Conservation (phyloP, 257 asterid species). For the Phtheirospermum japonicum region DNA sequence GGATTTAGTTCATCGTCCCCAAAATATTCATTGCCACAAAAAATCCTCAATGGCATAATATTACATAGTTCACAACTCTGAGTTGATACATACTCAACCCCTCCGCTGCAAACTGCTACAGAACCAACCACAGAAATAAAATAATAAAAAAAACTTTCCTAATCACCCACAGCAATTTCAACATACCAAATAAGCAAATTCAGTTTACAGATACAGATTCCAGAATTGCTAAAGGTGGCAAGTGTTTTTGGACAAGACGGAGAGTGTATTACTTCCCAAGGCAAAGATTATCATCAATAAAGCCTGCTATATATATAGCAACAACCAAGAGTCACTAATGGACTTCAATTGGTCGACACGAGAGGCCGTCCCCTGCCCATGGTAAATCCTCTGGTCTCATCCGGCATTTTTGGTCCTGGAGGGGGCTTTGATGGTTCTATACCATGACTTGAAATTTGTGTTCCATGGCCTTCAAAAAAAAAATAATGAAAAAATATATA, state of each 20-base stretch:
- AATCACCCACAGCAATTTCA: background rate
- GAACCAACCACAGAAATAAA: background rate
- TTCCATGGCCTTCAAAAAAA: slow-evolving; percentile 55
- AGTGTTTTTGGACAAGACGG: too few relatives aligned
- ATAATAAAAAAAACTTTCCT: background rate
- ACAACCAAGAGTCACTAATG: slow-evolving; percentile 7
- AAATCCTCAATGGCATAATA: background rate
- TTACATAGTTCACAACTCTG: background rate
- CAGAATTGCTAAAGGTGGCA: background rate
- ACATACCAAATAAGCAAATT: background rate
- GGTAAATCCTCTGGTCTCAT: slow-evolving; percentile 86
- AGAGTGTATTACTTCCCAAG: too few relatives aligned
- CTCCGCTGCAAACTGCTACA: background rate
- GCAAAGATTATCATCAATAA: too few relatives aligned
- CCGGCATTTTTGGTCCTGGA: slow-evolving; percentile 99
- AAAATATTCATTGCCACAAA: slow-evolving; percentile 2
- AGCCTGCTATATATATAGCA: too few relatives aligned
- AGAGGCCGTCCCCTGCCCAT: slow-evolving; percentile 83
- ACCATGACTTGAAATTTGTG: slow-evolving; percentile 41
- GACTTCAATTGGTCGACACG: slow-evolving; percentile 34
- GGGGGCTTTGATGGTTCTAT: slow-evolving; percentile 82
- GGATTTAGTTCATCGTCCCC: background rate
- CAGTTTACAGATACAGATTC: too few relatives aligned
- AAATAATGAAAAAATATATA: too few relatives aligned
- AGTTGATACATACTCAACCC: too few relatives aligned